Conservation (phyloP, 1,139 yeast species). For the Geotrichum citri-aurantii region DNA sequence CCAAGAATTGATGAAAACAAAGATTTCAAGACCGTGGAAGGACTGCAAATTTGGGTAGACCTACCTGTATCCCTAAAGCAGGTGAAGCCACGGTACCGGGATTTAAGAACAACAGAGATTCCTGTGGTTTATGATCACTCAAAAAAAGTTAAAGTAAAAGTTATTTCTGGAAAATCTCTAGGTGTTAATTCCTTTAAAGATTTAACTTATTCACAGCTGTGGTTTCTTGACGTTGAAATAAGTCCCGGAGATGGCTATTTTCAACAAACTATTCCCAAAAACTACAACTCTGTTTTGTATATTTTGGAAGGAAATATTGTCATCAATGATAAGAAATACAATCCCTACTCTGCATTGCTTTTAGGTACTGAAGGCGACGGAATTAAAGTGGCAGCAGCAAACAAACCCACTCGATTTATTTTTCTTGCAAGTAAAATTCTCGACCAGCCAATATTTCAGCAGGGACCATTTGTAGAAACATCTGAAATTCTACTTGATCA, state of each 20-base stretch:
- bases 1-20: slow-evolving; percentile 48
- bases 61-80: slow-evolving; percentile 64
- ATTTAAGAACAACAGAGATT: slow-evolving; percentile 62
- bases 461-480: slow-evolving; percentile 85
- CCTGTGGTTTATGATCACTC: slow-evolving; percentile 55
- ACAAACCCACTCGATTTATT: slow-evolving; percentile 44
- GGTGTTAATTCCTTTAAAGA: slow-evolving; percentile 73
- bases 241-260: slow-evolving; percentile 70
- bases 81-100: slow-evolving; percentile 68
- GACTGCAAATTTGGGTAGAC: slow-evolving; percentile 85
- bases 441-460: slow-evolving; percentile 74
- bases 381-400: slow-evolving; percentile 27
- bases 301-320: slow-evolving; percentile 57
- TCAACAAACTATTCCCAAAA: slow-evolving; percentile 52
- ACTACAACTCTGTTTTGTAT: slow-evolving; percentile 64
- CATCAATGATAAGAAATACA: slow-evolving; percentile 44
- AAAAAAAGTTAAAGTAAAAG: slow-evolving; percentile 69
- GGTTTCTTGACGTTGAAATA: slow-evolving; percentile 58
- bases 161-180: slow-evolving; percentile 71
- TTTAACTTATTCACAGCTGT: slow-evolving; percentile 70
- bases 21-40: slow-evolving; percentile 39
- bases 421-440: slow-evolving; percentile 72
- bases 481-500: slow-evolving; percentile 54
- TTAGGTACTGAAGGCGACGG: slow-evolving; percentile 33
- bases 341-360: slow-evolving; percentile 46